Conservation (phyloP, 257 asterid genomes). For the Nicotiana benthamiana region DNA sequence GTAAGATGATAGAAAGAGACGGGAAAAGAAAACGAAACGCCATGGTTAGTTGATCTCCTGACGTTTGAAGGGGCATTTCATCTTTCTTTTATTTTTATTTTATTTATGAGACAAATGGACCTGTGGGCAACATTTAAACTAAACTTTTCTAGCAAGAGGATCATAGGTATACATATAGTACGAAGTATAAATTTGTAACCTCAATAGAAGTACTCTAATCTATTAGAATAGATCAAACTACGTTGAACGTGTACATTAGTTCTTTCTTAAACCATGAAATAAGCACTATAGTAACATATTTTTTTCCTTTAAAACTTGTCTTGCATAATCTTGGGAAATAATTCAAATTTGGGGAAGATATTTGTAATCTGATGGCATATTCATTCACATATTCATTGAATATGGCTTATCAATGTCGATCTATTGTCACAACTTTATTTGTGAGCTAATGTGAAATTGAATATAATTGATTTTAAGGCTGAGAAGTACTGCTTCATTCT, state of each 20-base stretch:
- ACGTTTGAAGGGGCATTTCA: too few relatives aligned
- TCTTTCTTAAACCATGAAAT: neutral
- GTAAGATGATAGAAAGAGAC: too few relatives aligned
- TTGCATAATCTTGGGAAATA: neutral
- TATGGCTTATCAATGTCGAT: too few relatives aligned
- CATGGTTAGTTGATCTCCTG: too few relatives aligned
- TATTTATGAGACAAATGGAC: neutral
- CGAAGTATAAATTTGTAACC: neutral
- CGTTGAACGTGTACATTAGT: neutral
- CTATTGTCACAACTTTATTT: too few relatives aligned
- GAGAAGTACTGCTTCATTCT: too few relatives aligned
- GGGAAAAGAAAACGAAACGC: too few relatives aligned
- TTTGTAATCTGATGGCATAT: too few relatives aligned
- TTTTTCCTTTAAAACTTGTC: neutral
- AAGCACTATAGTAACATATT: neutral
- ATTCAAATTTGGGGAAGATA: neutral
- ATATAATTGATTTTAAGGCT: too few relatives aligned
- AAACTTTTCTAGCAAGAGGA: neutral
- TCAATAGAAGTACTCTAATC: neutral
- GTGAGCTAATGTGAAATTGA: too few relatives aligned
- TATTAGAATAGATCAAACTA: neutral
- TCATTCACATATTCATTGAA: too few relatives aligned
- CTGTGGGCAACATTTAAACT: neutral
- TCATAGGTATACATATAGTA: neutral
- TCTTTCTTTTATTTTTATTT: too few relatives aligned